A percentile compares a stretch with the other conserved stretches of the same genome.
phyloP scores from a whole-genome alignment of 345 rosid genomes.

The Aquilaria sinensis region DNA sequence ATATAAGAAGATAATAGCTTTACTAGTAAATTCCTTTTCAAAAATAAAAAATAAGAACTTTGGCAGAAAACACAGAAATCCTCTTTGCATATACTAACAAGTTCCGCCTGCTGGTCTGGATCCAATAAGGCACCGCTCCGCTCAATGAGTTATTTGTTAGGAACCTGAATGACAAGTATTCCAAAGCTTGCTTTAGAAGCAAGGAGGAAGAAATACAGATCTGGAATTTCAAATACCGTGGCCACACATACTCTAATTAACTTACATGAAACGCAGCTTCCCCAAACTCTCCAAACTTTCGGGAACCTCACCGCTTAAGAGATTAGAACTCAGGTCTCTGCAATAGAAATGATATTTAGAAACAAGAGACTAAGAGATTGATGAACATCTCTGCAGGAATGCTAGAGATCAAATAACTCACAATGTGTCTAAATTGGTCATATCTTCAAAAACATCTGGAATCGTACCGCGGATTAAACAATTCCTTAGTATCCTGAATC shows the following conservation, averaged over 20 bases:
- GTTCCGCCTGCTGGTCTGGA: conserved; percentile 12
- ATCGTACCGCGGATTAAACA: conserved; percentile 49
- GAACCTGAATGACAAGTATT: conserved; percentile 36
- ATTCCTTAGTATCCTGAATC: conserved; percentile 51
- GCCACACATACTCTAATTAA: background rate
- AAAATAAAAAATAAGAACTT: too few species aligned
- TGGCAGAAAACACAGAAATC: too few species aligned
- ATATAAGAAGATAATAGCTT: too few species aligned
- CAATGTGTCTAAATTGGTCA: conserved; percentile 31
- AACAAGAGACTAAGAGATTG: background rate
- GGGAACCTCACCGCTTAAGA: conserved; percentile 52
- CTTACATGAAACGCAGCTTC: conserved; percentile 37
- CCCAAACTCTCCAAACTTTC: conserved; percentile 13
- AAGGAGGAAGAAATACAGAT: background rate
- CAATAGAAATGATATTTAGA: background rate
- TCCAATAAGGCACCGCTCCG: conserved; percentile 58
- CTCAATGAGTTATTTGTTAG: conserved; percentile 67
- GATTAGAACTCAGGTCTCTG: conserved; percentile 85
- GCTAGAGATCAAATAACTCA: conserved; percentile 31
- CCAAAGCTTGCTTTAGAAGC: background rate
- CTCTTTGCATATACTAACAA: conserved; percentile 34
- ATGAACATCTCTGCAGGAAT: background rate
- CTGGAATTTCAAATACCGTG: too few species aligned
- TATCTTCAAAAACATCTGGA: conserved; percentile 37
- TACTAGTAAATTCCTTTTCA: too few species aligned